Evolutionary conservation across 2,329 filamentous ascomycete genomes (phyloP).

Genomic region (Clonostachys solani): DNA sequence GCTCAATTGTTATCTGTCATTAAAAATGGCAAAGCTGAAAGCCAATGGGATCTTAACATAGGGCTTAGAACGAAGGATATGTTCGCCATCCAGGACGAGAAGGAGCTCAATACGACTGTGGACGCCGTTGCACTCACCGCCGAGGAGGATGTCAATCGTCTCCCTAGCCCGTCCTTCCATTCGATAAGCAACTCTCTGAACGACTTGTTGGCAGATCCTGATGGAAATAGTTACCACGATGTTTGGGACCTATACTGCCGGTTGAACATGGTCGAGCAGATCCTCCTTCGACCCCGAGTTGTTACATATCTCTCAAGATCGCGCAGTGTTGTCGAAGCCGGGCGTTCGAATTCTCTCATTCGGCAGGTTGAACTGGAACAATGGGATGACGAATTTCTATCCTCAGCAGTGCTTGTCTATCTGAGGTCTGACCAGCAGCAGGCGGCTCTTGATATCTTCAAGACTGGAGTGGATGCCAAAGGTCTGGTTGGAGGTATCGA

Average conservation of each 20-base stretch:
- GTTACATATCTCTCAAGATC: slow-evolving; percentile 38
- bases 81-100: background rate
- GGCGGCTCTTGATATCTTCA: slow-evolving; percentile 34
- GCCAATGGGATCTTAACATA: background rate
- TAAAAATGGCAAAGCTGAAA: background rate
- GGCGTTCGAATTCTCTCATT: slow-evolving; percentile 40
- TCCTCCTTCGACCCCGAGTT: slow-evolving; percentile 21
- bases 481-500: slow-evolving; percentile 35
- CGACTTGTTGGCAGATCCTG: slow-evolving; percentile 14
- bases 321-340: slow-evolving; percentile 33
- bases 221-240: slow-evolving; percentile 25
- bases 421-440: slow-evolving; percentile 30
- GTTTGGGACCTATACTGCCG: slow-evolving; percentile 37
- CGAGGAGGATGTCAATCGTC: background rate
- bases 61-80: background rate
- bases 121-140: background rate
- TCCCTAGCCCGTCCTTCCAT: background rate
- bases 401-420: slow-evolving; percentile 33
- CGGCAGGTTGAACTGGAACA: slow-evolving; percentile 21
- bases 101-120: background rate
- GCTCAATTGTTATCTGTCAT: too few relatives aligned
- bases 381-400: slow-evolving; percentile 35
- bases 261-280: slow-evolving; percentile 23
- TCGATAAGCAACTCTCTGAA: background rate
- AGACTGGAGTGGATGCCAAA: slow-evolving; percentile 23